These are phyloP conservation scores for Pyrus hybrid DNA, from an alignment of 331 rosid genomes.

Conservation along the genomic window DNA sequence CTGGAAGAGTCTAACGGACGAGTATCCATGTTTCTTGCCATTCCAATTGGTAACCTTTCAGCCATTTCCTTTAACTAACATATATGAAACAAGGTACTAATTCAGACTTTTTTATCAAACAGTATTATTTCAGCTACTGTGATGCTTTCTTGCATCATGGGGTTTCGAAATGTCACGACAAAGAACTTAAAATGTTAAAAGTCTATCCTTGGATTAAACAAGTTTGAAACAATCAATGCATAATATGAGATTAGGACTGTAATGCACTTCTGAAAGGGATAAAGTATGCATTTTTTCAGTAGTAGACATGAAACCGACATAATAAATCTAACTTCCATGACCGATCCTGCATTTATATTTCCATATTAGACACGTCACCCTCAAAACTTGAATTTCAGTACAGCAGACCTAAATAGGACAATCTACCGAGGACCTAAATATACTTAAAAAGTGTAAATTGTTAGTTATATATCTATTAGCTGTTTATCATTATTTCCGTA, in stretches of 20 bases:
- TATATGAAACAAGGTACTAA: background rate
- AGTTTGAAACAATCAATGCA: background rate
- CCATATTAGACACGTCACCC: background rate
- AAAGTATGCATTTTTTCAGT: background rate
- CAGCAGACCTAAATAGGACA: background rate
- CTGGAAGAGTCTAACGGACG: slow-evolving; percentile 8
- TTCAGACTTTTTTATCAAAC: background rate
- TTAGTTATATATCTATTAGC: background rate
- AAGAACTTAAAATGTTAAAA: no score
- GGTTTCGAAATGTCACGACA: background rate
- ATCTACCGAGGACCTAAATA: background rate
- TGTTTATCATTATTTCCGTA: background rate
- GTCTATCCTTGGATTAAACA: background rate
- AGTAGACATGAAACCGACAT: background rate
- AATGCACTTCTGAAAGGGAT: background rate
- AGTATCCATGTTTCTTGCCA: slow-evolving; percentile 9
- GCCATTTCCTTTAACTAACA: slow-evolving; percentile 35
- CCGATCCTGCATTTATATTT: background rate
- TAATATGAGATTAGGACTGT: background rate
- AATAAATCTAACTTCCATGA: background rate
- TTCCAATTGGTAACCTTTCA: slow-evolving; percentile 31
- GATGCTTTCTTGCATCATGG: background rate
- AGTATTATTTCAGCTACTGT: background rate
- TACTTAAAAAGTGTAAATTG: no score
- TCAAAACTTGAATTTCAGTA: background rate